Base-by-base conservation (phyloP, 2,329 filamentous ascomycete species). In the Nigrospora osmanthi region DNA sequence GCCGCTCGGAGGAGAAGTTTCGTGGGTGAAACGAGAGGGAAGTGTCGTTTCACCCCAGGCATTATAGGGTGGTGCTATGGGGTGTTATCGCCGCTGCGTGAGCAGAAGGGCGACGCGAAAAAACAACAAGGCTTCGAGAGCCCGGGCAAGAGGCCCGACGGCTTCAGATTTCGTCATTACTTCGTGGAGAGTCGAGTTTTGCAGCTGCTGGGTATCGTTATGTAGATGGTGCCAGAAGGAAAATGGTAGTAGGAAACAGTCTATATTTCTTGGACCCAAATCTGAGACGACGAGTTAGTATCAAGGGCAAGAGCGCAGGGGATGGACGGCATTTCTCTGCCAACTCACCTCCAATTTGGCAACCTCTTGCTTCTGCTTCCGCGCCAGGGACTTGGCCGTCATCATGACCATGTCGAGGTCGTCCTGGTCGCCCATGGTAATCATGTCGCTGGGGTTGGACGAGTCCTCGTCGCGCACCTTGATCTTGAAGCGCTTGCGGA, bases 341-440 rank as follows among this genome's bases (percentile, higher is more conserved):
- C 30, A 35, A 72, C 87, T 77, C 65, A 96, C 89, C 80, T 97
- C 93, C 81, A 96, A 82, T 76, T 95, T 96, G 43, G 87, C 89
- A 71, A 89, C 85, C 51, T 95, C 90, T 50, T 76, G 74, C 56
- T 82, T 79, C 60, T 91, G 85, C 63, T 79, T 86, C 66, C 74
- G 80, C 40, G 86, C 89, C 47, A 71, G 69, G 41, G 77, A 76
- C 63, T 81, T 87, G 7, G 83, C 82, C 39, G 72, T 77, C 62
- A 79, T 76, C 44, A 97, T 75, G 28, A 88, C 82, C 81, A 96
- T 87, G 42, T 97, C 90, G 50, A 96, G 68, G 68, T 98, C 93
- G 58, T 98, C 93, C 64, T 96, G 88, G 63, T 98, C 93, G 30
- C 86, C 89, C 80, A 98, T 85, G 31, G 91, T 96, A 59, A 98